Base-by-base conservation (phyloP, 306 rosid genomes). In the Vicia villosa region DNA sequence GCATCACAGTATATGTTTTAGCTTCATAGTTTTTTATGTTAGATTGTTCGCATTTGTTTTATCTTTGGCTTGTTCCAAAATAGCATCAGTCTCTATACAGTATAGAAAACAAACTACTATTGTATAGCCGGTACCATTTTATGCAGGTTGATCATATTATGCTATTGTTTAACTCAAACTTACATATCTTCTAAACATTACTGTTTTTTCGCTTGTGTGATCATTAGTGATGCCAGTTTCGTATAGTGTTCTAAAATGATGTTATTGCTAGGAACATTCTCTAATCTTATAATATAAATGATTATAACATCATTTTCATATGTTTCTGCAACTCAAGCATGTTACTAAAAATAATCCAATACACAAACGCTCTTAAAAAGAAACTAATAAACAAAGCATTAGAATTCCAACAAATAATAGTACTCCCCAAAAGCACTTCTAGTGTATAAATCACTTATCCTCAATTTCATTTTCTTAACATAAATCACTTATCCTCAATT, bases 231-330 rank as follows among this genome's bases (percentile, higher is more conserved):
- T 68, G 22, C 43, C 42, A 42, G 32, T 24, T 21, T 63, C 24
- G 38, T 34, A 45, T 40, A 14, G 51, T 71, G 69, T 56, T 66
- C 34, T 50, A 28, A 45, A 16, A 10, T 16, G 15, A 46, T 40
- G 36, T 71, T 30, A 30, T 28, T 60, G 61, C 15, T 20, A 66
- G 49, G 47, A 73, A 15, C 38, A 67, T 50, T 32, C 43, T 63
- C 61, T 55, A 69, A 14, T 69, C 12, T 13, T 30, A 15, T 40
- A 59, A 17, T 21, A 30, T 34, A n/a, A 37, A 30, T 52, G n/a
- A 54, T 21, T 43, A 70, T 62, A 17, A 10, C 47, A 66, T 66
- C 21, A 70, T n/a, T 38, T 26, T 30, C 21, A 42, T 41, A 5
- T 54, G 30, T 47, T 21, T 16, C 51, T 56, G 67, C 7, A 57